Conservation (phyloP, 768 basidiomycete species). For the Peribolospora baueri region DNA sequence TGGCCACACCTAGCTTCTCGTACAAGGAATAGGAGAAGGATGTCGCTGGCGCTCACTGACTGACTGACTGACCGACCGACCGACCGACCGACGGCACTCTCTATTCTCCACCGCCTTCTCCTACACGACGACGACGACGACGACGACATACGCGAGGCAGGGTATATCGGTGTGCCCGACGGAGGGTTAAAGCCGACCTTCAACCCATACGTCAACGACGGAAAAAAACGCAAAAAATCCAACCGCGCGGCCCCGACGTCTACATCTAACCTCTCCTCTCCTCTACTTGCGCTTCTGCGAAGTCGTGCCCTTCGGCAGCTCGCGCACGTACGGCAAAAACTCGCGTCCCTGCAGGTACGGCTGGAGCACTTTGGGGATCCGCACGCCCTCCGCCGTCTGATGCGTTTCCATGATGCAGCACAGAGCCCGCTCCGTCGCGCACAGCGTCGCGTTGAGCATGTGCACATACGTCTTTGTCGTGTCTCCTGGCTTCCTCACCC, state of each 20-base stretch:
- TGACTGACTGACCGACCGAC: no score
- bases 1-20: no score
- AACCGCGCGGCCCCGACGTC: background rate
- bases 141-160: no score
- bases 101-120: no score
- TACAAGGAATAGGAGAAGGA: no score
- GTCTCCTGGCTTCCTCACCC: conserved; percentile 72
- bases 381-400: conserved; percentile 83
- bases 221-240: background rate
- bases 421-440: conserved; percentile 84
- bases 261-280: background rate
- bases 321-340: conserved; percentile 24
- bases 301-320: conserved; percentile 19
- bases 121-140: no score
- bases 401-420: conserved; percentile 98
- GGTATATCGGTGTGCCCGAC: no score
- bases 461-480: conserved; percentile 83
- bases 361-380: conserved; percentile 65
- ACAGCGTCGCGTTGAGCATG: conserved; percentile 96
- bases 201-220: background rate
- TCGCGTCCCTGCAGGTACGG: conserved; percentile 86
- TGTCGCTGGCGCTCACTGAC: no score
- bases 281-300: conserved; percentile 17
- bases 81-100: no score
- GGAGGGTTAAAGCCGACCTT: no score